phyloP scores from a whole-genome alignment of 2,329 filamentous ascomycete genomes.

The Hypoxylon sp. region DNA sequence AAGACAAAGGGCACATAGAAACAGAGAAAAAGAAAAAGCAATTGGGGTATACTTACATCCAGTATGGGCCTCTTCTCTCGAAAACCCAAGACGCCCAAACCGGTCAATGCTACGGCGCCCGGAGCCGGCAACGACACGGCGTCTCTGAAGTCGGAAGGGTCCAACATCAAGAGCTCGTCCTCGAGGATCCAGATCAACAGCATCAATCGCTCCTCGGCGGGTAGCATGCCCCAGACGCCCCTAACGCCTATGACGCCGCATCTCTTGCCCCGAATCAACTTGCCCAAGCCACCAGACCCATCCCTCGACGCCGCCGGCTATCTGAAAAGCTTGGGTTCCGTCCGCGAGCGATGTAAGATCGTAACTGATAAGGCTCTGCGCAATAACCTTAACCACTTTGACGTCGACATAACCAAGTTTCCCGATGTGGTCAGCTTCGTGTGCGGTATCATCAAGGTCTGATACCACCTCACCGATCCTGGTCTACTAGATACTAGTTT shows the following conservation, averaged over 20 bases:
- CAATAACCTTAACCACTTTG: conserved; percentile 86
- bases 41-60: conserved; percentile 29
- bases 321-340: conserved; percentile 87
- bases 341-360: conserved; percentile 81
- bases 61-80: conserved; percentile 69
- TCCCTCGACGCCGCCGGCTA: conserved; percentile 89
- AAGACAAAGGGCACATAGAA: conserved; percentile 16
- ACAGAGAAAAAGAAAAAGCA: conserved; percentile 31
- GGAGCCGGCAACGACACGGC: conserved; percentile 57
- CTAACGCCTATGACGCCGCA: conserved; percentile 64
- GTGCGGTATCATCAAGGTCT: conserved; percentile 93
- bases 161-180: conserved; percentile 60
- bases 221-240: conserved; percentile 64
- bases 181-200: conserved; percentile 48
- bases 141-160: conserved; percentile 65
- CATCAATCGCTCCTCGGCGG: conserved; percentile 64
- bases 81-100: conserved; percentile 66
- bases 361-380: conserved; percentile 81
- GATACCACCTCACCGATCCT: not conserved
- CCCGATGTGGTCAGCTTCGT: conserved; percentile 86
- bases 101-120: conserved; percentile 54
- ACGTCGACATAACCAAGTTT: conserved; percentile 88
- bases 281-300: conserved; percentile 89
- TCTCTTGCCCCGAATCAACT: conserved; percentile 76
- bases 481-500: not conserved